Evolutionary conservation across 306 rosid genomes (phyloP).

Genomic region (Glycine soja): DNA sequence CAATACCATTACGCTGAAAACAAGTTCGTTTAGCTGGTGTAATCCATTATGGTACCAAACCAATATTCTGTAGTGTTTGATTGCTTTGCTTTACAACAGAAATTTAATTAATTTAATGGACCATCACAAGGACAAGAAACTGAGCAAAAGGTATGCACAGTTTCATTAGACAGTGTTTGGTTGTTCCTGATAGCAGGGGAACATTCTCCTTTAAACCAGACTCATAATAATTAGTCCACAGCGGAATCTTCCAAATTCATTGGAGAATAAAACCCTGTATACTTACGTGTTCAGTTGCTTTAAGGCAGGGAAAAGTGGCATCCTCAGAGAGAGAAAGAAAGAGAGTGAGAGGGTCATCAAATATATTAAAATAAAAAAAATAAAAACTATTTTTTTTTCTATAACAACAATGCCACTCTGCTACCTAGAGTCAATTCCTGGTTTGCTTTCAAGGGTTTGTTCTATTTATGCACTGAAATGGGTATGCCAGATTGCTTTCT

Average conservation of each 20-base stretch:
- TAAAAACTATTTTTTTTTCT: conserved; percentile 13
- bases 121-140: conserved; percentile 17
- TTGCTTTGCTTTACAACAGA: conserved; percentile 25
- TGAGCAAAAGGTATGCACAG: conserved; percentile 32
- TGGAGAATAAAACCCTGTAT: conserved; percentile 75
- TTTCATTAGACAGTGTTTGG: conserved; percentile 48
- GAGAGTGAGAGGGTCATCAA: conserved; percentile 25
- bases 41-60: conserved; percentile 42
- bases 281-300: conserved; percentile 51
- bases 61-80: background rate
- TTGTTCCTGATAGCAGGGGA: conserved; percentile 50
- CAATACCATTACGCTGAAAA: conserved; percentile 34
- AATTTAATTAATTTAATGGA: background rate
- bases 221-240: conserved; percentile 53
- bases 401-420: conserved; percentile 56
- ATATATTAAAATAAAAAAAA: background rate
- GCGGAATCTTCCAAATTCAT: conserved; percentile 71
- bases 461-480: conserved; percentile 55
- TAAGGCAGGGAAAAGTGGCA: conserved; percentile 39
- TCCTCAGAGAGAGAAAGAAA: conserved; percentile 16
- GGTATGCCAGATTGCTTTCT: conserved; percentile 52
- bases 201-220: conserved; percentile 55
- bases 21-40: conserved; percentile 47
- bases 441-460: conserved; percentile 55
- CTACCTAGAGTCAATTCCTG: conserved; percentile 57